Percentiles rank a stretch among this genome's conserved stretches.
Conservation (phyloP, 352 stramenopile species). For the Phytophthora pistaciae region DNA sequence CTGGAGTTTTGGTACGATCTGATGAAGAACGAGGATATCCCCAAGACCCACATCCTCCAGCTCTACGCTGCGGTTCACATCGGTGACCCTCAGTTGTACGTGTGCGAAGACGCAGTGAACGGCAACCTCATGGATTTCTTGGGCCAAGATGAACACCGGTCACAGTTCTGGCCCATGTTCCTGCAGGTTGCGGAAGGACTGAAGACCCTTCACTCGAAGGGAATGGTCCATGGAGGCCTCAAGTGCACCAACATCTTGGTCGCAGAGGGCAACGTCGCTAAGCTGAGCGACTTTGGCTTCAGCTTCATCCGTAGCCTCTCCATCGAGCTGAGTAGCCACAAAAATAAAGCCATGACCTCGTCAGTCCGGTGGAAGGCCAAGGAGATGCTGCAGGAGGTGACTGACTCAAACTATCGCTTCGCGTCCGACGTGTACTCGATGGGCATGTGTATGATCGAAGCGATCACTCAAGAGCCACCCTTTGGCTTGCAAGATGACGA, state of each 20-base stretch:
- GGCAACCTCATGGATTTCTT: conserved; percentile 14
- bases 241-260: conserved; percentile 22
- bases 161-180: conserved; percentile 10
- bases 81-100: conserved; percentile 5
- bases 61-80: background rate
- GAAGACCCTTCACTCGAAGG: conserved; percentile 1
- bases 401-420: background rate
- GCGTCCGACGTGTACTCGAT: conserved; percentile 8
- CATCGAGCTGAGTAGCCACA: conserved; percentile 3
- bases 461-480: conserved; percentile 6
- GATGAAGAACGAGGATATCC: background rate
- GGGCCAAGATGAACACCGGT: background rate
- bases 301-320: conserved; percentile 15
- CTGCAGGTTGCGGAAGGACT: conserved; percentile 6
- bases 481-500: conserved; percentile 6
- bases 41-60: background rate
- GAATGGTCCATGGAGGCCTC: conserved; percentile 8
- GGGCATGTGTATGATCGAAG: conserved; percentile 17
- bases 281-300: conserved; percentile 13
- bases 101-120: conserved; percentile 13
- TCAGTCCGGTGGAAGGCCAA: conserved; percentile 13
- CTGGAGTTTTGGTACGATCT: background rate
- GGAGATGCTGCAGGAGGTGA: background rate
- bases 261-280: background rate
- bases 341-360: background rate